Percentiles rank a stretch among this genome's conserved stretches.
phyloP scores from a whole-genome alignment of 2,329 filamentous ascomycete genomes.

The Rutstroemia sp. region DNA sequence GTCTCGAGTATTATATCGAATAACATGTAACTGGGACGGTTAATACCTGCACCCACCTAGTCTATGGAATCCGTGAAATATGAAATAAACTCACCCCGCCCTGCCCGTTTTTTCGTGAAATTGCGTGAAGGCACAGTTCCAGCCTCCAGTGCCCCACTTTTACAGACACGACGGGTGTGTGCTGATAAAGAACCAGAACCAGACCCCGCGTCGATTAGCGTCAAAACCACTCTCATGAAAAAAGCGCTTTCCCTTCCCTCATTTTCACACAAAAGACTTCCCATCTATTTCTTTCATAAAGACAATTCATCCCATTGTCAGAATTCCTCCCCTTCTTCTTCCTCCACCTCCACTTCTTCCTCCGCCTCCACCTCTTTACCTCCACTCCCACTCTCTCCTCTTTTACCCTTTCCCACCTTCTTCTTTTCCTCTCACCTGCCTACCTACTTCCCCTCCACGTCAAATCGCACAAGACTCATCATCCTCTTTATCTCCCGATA shows the following conservation, averaged over 20 bases:
- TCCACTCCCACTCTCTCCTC: constrained; percentile 12
- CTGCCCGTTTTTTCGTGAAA: too few species aligned
- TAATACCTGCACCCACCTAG: too few species aligned
- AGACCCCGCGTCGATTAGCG: constrained; percentile 4
- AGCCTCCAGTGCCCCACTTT: too few species aligned
- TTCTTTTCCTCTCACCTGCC: constrained; percentile 11
- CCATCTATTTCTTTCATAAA: constrained; percentile 1
- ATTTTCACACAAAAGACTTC: neutral
- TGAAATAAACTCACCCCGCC: too few species aligned
- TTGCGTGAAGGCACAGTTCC: too few species aligned
- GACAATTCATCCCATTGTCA: constrained; percentile 2
- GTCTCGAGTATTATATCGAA: too few species aligned
- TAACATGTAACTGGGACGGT: too few species aligned
- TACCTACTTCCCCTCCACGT: constrained; percentile 8
- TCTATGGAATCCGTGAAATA: too few species aligned
- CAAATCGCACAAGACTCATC: constrained; percentile 1
- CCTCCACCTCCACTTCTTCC: constrained; percentile 12
- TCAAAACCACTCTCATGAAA: constrained; percentile 4
- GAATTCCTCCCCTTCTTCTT: constrained; percentile 14
- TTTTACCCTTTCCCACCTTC: constrained; percentile 14
- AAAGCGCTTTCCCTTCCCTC: constrained; percentile 3
- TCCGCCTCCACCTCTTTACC: constrained; percentile 12
- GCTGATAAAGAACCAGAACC: too few species aligned
- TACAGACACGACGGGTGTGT: too few species aligned
- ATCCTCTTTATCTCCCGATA: constrained; percentile 7